A percentile compares a stretch with the other conserved stretches of the same genome.
These are phyloP conservation scores for Nannizzia gypsea DNA, from an alignment of 2,329 filamentous ascomycete species.

Conservation along the genomic window DNA sequence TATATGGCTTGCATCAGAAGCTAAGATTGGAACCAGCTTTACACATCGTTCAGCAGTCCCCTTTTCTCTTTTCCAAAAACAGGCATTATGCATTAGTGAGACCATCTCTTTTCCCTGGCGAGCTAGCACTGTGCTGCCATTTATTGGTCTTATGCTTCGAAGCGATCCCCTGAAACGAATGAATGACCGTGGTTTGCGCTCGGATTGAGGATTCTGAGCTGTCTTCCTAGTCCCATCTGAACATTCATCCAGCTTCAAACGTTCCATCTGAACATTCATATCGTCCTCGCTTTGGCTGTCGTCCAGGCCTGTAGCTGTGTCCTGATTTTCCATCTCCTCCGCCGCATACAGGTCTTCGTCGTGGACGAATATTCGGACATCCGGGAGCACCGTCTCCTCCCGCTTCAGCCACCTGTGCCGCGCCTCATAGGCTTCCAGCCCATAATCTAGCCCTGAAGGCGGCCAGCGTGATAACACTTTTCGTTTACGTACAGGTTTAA, in stretches of 20 bases:
- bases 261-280: neutral
- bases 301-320: neutral
- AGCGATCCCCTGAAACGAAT: slow-evolving; percentile 6
- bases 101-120: slow-evolving; percentile 32
- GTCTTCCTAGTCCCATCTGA: neutral
- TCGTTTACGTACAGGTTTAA: slow-evolving; percentile 20
- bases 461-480: slow-evolving; percentile 31
- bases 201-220: neutral
- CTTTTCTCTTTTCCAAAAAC: slow-evolving; percentile 34
- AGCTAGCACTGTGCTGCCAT: slow-evolving; percentile 22
- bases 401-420: neutral
- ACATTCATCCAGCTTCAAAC: neutral
- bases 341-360: neutral
- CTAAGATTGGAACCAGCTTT: slow-evolving; percentile 13
- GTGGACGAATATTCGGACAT: neutral
- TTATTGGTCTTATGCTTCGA: slow-evolving; percentile 4
- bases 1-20: neutral
- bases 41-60: slow-evolving; percentile 29
- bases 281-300: neutral
- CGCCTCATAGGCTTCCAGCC: slow-evolving; percentile 6
- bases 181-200: neutral
- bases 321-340: neutral
- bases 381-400: neutral
- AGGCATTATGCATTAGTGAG: slow-evolving; percentile 31
- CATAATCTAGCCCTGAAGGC: slow-evolving; percentile 28